Conservation (phyloP, 495 filamentous ascomycete genomes). For the Filosporella fistucella region DNA sequence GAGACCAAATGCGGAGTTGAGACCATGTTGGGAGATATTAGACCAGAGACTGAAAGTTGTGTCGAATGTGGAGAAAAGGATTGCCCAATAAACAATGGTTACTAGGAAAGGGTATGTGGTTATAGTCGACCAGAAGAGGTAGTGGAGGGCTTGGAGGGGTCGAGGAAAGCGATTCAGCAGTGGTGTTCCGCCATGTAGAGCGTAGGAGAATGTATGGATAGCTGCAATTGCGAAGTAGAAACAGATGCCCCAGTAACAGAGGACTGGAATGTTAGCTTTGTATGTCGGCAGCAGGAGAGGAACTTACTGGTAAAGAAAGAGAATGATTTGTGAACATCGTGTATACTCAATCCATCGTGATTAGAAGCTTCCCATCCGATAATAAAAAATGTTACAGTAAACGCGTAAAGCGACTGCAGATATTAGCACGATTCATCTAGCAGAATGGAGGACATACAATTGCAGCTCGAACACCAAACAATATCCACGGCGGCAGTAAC, state of each 20-base stretch:
- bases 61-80: conserved; percentile 50
- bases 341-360: conserved; percentile 21
- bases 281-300: too few relatives aligned
- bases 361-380: conserved; percentile 51
- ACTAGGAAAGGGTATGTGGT: conserved; percentile 68
- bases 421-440: background rate
- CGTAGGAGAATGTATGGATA: conserved; percentile 64
- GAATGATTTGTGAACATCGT: conserved; percentile 48
- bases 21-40: conserved; percentile 69
- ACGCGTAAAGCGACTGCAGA: conserved; percentile 58
- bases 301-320: conserved; percentile 72
- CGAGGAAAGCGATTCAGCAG: conserved; percentile 59
- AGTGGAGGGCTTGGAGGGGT: conserved; percentile 59
- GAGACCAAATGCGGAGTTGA: conserved; percentile 68
- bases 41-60: conserved; percentile 53
- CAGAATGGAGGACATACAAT: conserved; percentile 34
- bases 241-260: conserved; percentile 72
- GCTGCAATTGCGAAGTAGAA: conserved; percentile 69
- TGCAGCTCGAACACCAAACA: conserved; percentile 53
- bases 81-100: conserved; percentile 57
- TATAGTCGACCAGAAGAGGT: conserved; percentile 60
- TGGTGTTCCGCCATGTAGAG: conserved; percentile 45
- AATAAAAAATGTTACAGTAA: conserved; percentile 65
- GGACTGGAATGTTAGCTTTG: too few relatives aligned
- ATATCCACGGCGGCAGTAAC: conserved; percentile 59